These are phyloP conservation scores for Podosphaera leucotricha DNA, from an alignment of 2,329 filamentous ascomycete species.

Conservation along the genomic window DNA sequence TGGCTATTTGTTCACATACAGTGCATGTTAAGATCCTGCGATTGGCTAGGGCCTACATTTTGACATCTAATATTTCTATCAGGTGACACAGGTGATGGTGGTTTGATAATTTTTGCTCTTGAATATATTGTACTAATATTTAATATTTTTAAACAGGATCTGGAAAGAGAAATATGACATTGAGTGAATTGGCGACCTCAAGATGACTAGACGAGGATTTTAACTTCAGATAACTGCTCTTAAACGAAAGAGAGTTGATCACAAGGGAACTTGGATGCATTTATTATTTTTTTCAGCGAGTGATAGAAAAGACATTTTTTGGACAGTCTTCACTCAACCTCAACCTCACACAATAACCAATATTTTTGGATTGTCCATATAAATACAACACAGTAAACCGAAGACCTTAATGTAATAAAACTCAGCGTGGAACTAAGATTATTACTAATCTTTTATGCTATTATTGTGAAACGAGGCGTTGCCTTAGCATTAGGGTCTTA, in stretches of 20 bases:
- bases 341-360: background rate
- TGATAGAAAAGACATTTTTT: background rate
- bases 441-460: too few relatives aligned
- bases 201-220: background rate
- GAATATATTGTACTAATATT: background rate
- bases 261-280: background rate
- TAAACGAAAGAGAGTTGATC: background rate
- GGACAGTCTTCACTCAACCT: background rate
- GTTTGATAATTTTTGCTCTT: conserved; percentile 7
- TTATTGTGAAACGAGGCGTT: background rate
- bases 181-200: conserved; percentile 6
- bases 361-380: background rate
- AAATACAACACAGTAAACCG: background rate
- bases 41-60: background rate
- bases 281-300: background rate
- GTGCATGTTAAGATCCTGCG: background rate
- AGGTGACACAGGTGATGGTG: conserved; percentile 12
- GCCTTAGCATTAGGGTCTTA: background rate
- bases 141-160: conserved; percentile 29
- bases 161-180: conserved; percentile 87
- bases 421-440: background rate
- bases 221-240: background rate
- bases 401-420: background rate
- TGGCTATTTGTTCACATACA: background rate
- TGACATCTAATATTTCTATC: background rate